Evolutionary conservation across 2,329 filamentous ascomycete genomes (phyloP).

Genomic region (Whalleya microplaca): DNA sequence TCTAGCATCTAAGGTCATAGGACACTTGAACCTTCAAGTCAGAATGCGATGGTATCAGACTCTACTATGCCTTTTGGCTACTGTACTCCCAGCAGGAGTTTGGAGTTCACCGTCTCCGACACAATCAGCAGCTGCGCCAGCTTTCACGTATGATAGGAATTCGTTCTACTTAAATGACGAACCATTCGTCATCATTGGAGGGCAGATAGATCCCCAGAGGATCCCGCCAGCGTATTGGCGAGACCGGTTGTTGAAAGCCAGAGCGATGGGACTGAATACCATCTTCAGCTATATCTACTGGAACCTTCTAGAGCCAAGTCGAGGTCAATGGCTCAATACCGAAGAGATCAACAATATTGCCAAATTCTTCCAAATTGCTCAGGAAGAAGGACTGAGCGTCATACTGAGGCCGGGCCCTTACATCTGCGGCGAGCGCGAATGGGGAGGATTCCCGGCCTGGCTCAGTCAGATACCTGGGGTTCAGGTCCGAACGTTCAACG

Average conservation of each 20-base stretch:
- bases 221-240: conserved; percentile 52
- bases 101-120: conserved; percentile 6
- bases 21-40: neutral
- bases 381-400: conserved; percentile 50
- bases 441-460: conserved; percentile 54
- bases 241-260: conserved; percentile 47
- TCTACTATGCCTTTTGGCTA: conserved; percentile 1
- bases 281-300: conserved; percentile 56
- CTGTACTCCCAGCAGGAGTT: conserved; percentile 4
- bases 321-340: conserved; percentile 42
- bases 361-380: conserved; percentile 49
- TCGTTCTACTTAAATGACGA: conserved; percentile 46
- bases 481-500: conserved; percentile 46
- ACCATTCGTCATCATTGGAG: conserved; percentile 48
- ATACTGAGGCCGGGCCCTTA: conserved; percentile 53
- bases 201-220: conserved; percentile 55
- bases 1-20: neutral
- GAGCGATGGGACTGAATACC: conserved; percentile 53
- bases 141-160: conserved; percentile 45
- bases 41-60: conserved; percentile 10
- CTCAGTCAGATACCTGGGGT: conserved; percentile 45
- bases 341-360: conserved; percentile 51
- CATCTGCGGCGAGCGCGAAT: conserved; percentile 53
- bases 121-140: conserved; percentile 13
- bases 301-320: conserved; percentile 50